These are phyloP conservation scores for Zalaria sp. DNA, from an alignment of 2,329 filamentous ascomycete genomes.

Conservation along the genomic window DNA sequence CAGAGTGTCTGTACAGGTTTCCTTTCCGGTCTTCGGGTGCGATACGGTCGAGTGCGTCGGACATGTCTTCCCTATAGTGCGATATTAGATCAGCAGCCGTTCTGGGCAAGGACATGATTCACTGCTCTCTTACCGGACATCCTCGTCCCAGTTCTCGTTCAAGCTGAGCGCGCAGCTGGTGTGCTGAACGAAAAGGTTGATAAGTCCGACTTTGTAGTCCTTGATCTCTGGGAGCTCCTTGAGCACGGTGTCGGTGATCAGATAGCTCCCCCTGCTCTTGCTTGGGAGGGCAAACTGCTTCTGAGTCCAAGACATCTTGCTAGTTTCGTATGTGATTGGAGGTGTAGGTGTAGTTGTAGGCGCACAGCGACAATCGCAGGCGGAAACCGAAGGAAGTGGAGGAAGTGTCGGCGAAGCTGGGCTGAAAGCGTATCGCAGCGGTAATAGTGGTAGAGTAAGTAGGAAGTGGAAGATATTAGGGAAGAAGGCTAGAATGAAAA, in stretches of 20 bases:
- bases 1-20: slow-evolving; percentile 69
- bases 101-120: neutral
- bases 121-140: slow-evolving; percentile 46
- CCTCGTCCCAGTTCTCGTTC: slow-evolving; percentile 81
- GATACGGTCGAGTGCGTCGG: slow-evolving; percentile 79
- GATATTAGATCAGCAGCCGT: neutral
- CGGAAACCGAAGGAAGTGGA: too few species aligned
- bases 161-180: slow-evolving; percentile 80
- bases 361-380: slow-evolving; percentile 16
- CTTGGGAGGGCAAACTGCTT: slow-evolving; percentile 71
- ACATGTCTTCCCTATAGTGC: slow-evolving; percentile 55
- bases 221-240: slow-evolving; percentile 64
- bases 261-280: slow-evolving; percentile 69
- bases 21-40: slow-evolving; percentile 58
- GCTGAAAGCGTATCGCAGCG: slow-evolving; percentile 9
- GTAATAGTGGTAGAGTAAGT: slow-evolving; percentile 21
- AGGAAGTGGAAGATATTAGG: slow-evolving; percentile 29
- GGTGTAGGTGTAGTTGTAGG: slow-evolving; percentile 8
- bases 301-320: slow-evolving; percentile 56
- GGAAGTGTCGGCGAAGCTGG: slow-evolving; percentile 14
- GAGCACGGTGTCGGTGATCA: slow-evolving; percentile 66
- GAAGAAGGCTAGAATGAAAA: slow-evolving; percentile 38
- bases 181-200: slow-evolving; percentile 91
- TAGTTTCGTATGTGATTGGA: neutral
- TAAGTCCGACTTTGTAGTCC: slow-evolving; percentile 68